Evolutionary conservation across 2,329 filamentous ascomycete genomes (phyloP).

Genomic region (Penicillium sp.): DNA sequence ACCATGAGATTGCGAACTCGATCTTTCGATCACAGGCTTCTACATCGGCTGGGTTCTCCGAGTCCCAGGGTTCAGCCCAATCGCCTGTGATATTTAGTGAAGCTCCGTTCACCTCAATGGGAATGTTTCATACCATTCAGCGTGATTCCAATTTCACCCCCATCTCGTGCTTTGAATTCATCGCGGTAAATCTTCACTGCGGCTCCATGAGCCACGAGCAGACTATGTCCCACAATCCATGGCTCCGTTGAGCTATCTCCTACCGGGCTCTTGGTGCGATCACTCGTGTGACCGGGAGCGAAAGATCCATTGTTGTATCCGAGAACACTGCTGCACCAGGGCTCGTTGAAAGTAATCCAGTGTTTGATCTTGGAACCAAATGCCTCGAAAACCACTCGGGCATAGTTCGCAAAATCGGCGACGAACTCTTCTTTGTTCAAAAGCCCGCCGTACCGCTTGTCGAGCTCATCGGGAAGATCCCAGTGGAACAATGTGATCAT

Average conservation of each 20-base stretch:
- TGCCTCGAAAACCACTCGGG: slow-evolving; percentile 72
- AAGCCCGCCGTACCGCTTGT: slow-evolving; percentile 79
- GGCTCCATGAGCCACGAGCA: slow-evolving; percentile 76
- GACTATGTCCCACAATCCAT: slow-evolving; percentile 79
- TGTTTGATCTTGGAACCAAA: slow-evolving; percentile 75
- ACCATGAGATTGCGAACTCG: slow-evolving; percentile 87
- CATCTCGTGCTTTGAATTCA: slow-evolving; percentile 72
- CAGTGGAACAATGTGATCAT: slow-evolving; percentile 86
- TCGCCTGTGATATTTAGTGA: slow-evolving; percentile 56
- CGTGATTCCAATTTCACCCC: slow-evolving; percentile 82
- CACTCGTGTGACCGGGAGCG: slow-evolving; percentile 79
- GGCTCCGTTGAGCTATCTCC: slow-evolving; percentile 77
- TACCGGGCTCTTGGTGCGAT: slow-evolving; percentile 68
- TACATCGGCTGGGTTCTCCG: slow-evolving; percentile 71
- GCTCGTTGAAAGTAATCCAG: slow-evolving; percentile 92
- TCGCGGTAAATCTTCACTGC: slow-evolving; percentile 82
- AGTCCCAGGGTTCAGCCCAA: slow-evolving; percentile 80
- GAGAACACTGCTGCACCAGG: slow-evolving; percentile 79
- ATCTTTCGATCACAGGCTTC: slow-evolving; percentile 78
- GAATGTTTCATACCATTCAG: slow-evolving; percentile 64
- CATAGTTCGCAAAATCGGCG: slow-evolving; percentile 77
- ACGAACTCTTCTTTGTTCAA: slow-evolving; percentile 81
- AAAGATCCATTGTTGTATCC: slow-evolving; percentile 78
- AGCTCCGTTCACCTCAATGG: neutral
- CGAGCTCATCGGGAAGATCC: slow-evolving; percentile 78